These are phyloP conservation scores for Cucurbita maxima DNA, from an alignment of 306 rosid genomes.

Conservation along the genomic window DNA sequence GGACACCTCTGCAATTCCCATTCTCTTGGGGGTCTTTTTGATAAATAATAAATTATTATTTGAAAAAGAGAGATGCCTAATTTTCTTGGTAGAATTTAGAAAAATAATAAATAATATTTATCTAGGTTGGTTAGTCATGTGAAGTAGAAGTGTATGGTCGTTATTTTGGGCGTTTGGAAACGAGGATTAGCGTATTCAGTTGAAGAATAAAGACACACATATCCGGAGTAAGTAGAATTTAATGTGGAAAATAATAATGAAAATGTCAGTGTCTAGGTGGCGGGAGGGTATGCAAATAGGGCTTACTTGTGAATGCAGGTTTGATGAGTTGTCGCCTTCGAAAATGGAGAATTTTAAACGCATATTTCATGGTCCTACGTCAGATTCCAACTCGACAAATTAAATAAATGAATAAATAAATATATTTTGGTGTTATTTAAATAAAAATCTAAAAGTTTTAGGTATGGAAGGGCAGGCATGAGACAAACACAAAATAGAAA, in stretches of 20 bases:
- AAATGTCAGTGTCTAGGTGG: not conserved
- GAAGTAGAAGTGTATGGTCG: not conserved
- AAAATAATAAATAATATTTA: no score
- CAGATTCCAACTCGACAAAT: not conserved
- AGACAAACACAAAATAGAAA: not conserved
- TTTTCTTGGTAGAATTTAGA: not conserved
- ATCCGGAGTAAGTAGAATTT: no score
- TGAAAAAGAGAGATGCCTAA: not conserved
- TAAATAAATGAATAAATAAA: not conserved
- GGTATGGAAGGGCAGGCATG: not conserved
- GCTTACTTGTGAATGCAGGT: not conserved
- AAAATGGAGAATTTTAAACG: slow-evolving; percentile 4
- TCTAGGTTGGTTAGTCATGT: not conserved
- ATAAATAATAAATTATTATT: not conserved
- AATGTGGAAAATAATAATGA: not conserved
- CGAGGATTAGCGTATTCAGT: not conserved
- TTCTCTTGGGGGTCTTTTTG: not conserved
- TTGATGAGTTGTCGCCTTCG: not conserved
- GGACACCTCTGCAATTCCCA: not conserved
- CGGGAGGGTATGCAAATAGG: not conserved
- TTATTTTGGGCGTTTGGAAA: not conserved
- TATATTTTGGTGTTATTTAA: not conserved
- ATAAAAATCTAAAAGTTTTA: not conserved
- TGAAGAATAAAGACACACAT: not conserved
- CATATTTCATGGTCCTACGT: not conserved